Percentiles rank a stretch among this genome's conserved stretches.
phyloP scores from a whole-genome alignment of 441 rosid species.

The Dalechampia spathulata region DNA sequence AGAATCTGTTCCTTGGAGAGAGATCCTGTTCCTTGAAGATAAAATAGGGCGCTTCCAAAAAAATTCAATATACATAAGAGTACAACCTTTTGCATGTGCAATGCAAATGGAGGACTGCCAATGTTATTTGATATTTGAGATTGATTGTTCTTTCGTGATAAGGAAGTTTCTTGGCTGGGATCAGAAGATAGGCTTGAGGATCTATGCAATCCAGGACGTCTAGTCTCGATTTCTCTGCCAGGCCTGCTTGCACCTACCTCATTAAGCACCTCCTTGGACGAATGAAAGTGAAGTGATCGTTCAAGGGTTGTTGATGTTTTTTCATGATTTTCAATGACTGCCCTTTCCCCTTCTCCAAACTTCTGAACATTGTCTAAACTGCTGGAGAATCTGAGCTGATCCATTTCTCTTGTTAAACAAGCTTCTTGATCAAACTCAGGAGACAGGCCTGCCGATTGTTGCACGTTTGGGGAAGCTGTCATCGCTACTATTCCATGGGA shows the following conservation, averaged over 20 bases:
- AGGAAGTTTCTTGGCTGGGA: conserved; percentile 13
- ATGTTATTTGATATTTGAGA: conserved; percentile 24
- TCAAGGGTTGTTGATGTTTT: neutral
- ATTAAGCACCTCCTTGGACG: conserved; percentile 28
- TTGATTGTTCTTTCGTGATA: conserved; percentile 20
- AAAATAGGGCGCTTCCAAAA: conserved; percentile 14
- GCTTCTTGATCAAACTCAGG: conserved; percentile 12
- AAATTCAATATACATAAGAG: no score
- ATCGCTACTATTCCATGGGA: conserved; percentile 19
- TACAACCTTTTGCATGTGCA: conserved; percentile 24
- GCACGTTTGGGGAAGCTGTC: conserved; percentile 15
- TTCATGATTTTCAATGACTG: neutral
- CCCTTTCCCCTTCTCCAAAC: neutral
- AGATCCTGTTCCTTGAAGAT: conserved; percentile 11
- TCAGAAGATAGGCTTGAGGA: conserved; percentile 5
- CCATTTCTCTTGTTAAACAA: conserved; percentile 21
- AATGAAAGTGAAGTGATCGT: conserved; percentile 16
- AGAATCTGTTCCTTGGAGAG: conserved; percentile 16
- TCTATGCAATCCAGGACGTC: conserved; percentile 10
- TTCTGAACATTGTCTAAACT: conserved; percentile 14
- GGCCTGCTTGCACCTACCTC: conserved; percentile 26
- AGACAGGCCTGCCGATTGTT: conserved; percentile 12
- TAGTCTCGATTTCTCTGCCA: conserved; percentile 15
- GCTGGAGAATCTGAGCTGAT: conserved; percentile 26
- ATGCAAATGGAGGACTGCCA: conserved; percentile 7